Percentiles rank a stretch among this genome's conserved stretches.
These are phyloP conservation scores for Salvia miltiorrhiza DNA, from an alignment of 257 asterid species.

Conservation along the genomic window DNA sequence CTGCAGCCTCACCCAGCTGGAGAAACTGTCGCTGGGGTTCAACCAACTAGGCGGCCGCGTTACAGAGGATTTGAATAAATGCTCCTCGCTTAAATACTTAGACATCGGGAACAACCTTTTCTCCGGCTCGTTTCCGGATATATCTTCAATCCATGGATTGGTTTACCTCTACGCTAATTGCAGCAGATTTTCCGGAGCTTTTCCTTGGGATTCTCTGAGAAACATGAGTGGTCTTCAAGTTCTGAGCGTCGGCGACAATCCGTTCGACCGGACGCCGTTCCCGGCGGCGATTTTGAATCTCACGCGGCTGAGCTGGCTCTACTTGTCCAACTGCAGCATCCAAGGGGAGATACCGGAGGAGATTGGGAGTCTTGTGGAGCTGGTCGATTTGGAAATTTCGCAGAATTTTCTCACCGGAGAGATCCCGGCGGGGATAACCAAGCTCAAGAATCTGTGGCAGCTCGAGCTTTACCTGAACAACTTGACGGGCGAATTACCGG, in stretches of 20 bases:
- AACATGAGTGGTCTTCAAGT: slow-evolving; percentile 45
- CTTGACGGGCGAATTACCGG: slow-evolving; percentile 65
- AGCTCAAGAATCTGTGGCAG: slow-evolving; percentile 58
- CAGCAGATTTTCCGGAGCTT: slow-evolving; percentile 68
- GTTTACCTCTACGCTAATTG: slow-evolving; percentile 46
- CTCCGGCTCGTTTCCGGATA: slow-evolving; percentile 54
- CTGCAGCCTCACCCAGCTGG: slow-evolving; percentile 55
- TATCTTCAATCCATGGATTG: slow-evolving; percentile 39
- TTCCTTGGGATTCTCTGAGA: slow-evolving; percentile 61
- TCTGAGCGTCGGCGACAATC: slow-evolving; percentile 73
- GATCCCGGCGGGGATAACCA: slow-evolving; percentile 62
- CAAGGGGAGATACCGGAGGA: slow-evolving; percentile 63
- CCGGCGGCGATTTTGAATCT: slow-evolving; percentile 43
- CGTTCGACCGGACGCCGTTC: slow-evolving; percentile 43
- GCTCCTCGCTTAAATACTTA: slow-evolving; percentile 49
- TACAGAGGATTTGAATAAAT: slow-evolving; percentile 33
- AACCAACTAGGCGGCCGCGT: slow-evolving; percentile 50
- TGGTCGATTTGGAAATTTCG: slow-evolving; percentile 53
- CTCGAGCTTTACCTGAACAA: slow-evolving; percentile 62
- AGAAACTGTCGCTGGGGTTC: slow-evolving; percentile 56
- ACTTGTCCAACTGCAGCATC: slow-evolving; percentile 63
- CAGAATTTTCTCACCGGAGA: slow-evolving; percentile 53
- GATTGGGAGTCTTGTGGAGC: slow-evolving; percentile 61
- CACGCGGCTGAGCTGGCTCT: slow-evolving; percentile 49
- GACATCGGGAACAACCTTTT: slow-evolving; percentile 68